phyloP scores from a whole-genome alignment of 192 early-diverging fungal species.

The Umbelopsis ramanniana region DNA sequence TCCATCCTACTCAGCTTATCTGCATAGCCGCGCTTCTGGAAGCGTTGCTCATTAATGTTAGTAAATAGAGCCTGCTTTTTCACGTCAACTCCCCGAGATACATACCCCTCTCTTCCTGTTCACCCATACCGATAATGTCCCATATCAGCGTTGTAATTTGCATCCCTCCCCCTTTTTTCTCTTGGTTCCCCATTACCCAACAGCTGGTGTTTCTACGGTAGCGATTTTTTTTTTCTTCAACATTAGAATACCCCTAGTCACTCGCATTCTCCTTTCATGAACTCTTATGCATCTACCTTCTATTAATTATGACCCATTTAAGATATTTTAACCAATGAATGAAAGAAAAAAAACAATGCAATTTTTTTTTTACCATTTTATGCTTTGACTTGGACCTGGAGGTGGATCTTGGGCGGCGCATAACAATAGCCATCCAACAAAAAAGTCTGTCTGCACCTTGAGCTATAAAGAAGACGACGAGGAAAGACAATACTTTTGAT shows the following conservation, averaged over 20 bases:
- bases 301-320: background rate
- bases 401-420: no score
- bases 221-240: background rate
- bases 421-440: no score
- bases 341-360: no score
- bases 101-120: no score
- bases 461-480: no score
- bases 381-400: no score
- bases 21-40: background rate
- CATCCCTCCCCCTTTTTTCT: background rate
- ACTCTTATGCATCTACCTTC: background rate
- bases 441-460: no score
- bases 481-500: no score
- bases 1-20: background rate
- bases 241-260: conserved; percentile 1
- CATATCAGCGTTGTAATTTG: background rate
- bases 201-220: background rate
- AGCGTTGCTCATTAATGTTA: background rate
- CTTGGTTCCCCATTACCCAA: no score
- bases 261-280: background rate
- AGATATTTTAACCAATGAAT: no score
- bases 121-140: background rate
- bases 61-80: background rate
- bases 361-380: no score
- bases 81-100: background rate